Evolutionary conservation across 2,329 filamentous ascomycete genomes (phyloP), one percentile per base, ranked within the genome.

Genomic region (Teratosphaeria destructans): DNA sequence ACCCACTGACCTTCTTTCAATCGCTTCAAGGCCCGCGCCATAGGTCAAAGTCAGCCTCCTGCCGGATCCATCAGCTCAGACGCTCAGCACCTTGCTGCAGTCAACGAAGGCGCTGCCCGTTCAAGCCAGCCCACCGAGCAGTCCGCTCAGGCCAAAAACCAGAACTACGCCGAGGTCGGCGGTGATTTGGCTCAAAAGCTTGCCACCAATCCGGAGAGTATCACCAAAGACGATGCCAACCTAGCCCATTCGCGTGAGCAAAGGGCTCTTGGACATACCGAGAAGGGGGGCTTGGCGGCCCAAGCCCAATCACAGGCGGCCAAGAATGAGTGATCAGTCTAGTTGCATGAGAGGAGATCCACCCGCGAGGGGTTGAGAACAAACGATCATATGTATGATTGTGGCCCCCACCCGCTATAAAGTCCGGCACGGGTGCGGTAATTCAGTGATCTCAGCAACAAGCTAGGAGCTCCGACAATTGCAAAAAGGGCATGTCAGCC

Each of bases 11-110:
- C 29, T 32, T 32, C 29, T 32, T 1, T 32, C 29, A 32, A 32
- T 32, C 3, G 29, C 29, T 32, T 32, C 2, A 32, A 32, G 29
- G 71, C 72, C 58, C 72, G 74, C 37, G 72, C 59, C 23, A 64
- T 60, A 6, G 68, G 68, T 26, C 64, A 67, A 43, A 60, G 54
- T 6, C 63, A 70, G 47, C 68, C 69, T 10, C 67, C 66, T 3
- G 56, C 63, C 16, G 68, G 68, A 57, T 68, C 74, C 27, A 63
- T 77, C 52, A 70, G 72, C 26, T 71, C 75, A 26, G 65, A 70
- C 16, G 75, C 76, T 12, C 72, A 76, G 67, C 71, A 71, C n/a
- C 67, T 76, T 8, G 73, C 67, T 27, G 67, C 74, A 11, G 72
- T 65, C 55, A 71, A 71, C 58, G 60, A 67, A 26, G 68, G 64